A percentile compares a stretch with the other conserved stretches of the same genome.
phyloP scores from a whole-genome alignment of 495 filamentous ascomycete genomes.

The Trichoderma gamsii region DNA sequence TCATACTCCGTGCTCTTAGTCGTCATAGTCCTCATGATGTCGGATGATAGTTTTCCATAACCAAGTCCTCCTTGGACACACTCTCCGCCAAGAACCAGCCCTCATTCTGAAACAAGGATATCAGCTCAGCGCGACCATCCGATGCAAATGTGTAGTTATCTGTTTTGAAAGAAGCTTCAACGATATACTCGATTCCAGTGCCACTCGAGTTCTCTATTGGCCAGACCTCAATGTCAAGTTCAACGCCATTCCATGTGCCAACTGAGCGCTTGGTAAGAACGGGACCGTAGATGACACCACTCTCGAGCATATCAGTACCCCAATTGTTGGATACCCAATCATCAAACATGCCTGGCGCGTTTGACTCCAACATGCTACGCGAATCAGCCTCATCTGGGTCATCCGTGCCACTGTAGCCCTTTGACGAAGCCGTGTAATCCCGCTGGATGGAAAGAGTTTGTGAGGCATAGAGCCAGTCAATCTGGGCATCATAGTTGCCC shows the following conservation, averaged over 20 bases:
- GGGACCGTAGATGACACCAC: constrained; percentile 23
- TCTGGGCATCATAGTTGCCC: constrained; percentile 27
- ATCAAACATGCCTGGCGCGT: constrained; percentile 29
- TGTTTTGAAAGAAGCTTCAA: constrained; percentile 29
- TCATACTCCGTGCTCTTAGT: no score
- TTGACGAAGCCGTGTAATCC: constrained; percentile 17
- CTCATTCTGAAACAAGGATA: constrained; percentile 17
- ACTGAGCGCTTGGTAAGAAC: constrained; percentile 25
- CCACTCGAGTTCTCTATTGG: constrained; percentile 20
- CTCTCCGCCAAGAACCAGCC: constrained; percentile 23
- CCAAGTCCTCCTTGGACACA: constrained; percentile 22
- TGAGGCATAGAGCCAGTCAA: constrained; percentile 28
- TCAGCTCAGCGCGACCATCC: constrained; percentile 12
- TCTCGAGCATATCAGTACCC: constrained; percentile 20
- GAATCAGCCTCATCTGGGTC: constrained; percentile 21
- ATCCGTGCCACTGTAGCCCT: constrained; percentile 22
- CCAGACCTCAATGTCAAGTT: constrained; percentile 29
- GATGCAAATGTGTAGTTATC: constrained; percentile 10
- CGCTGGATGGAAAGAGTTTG: constrained; percentile 29
- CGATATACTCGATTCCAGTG: constrained; percentile 22
- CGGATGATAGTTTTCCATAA: constrained; percentile 23
- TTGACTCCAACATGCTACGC: constrained; percentile 22
- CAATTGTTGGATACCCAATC: constrained; percentile 20
- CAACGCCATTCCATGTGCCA: constrained; percentile 22
- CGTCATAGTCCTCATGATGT: neutral